These are phyloP conservation scores for Hanseniaspora thailandica DNA, from an alignment of 805 yeast species.

Conservation along the genomic window DNA sequence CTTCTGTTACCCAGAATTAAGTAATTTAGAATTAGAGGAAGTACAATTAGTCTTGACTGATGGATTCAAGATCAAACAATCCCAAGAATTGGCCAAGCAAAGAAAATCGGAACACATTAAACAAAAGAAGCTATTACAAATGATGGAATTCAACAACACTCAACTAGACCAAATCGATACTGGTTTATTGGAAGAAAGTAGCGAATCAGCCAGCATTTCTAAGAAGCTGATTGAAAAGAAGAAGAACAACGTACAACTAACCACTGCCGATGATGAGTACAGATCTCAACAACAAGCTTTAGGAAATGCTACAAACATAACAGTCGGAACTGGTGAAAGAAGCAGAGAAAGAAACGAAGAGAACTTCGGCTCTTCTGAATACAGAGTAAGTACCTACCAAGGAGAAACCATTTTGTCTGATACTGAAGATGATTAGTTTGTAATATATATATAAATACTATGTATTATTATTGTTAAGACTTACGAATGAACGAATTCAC, in stretches of 20 bases:
- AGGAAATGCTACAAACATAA: neutral
- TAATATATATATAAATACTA: neutral
- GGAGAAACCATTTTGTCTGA: constrained; percentile 14
- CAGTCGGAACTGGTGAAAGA: neutral
- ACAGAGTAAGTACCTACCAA: constrained; percentile 14
- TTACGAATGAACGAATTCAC: too few relatives aligned
- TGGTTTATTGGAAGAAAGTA: constrained; percentile 10
- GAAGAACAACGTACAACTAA: neutral
- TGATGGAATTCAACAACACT: constrained; percentile 15
- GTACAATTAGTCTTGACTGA: constrained; percentile 67
- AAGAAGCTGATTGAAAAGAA: constrained; percentile 7
- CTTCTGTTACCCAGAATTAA: constrained; percentile 84
- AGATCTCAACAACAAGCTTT: constrained; percentile 11
- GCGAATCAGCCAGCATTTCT: neutral
- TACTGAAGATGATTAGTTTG: constrained; percentile 9
- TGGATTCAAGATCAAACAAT: constrained; percentile 74
- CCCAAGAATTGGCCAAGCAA: constrained; percentile 44
- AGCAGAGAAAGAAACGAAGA: neutral
- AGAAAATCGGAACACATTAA: constrained; percentile 21
- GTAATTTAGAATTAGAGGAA: constrained; percentile 84
- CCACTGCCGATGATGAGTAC: constrained; percentile 9
- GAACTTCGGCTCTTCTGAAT: neutral
- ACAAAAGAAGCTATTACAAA: constrained; percentile 13
- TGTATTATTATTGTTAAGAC: too few relatives aligned
- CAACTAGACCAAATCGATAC: constrained; percentile 9